These are phyloP conservation scores for Papiliotrema flavescens DNA, from an alignment of 1,284 basidiomycete species.

Conservation along the genomic window DNA sequence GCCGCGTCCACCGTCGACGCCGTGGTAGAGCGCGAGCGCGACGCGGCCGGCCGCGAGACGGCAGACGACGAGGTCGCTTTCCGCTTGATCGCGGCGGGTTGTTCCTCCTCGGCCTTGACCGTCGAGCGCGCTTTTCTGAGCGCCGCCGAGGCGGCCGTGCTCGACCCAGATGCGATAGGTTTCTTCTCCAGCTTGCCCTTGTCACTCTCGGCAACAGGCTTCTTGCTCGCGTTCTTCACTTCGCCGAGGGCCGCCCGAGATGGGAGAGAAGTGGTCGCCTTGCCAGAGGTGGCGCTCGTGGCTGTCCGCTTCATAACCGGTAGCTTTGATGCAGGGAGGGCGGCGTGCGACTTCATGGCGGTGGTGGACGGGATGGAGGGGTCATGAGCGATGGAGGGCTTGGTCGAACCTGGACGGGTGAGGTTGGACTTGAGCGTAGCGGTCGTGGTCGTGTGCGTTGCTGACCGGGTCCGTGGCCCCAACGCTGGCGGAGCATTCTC, in stretches of 20 bases:
- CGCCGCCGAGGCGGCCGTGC: neutral
- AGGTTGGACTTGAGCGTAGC: slow-evolving; percentile 8
- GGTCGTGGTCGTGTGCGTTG: slow-evolving; percentile 5
- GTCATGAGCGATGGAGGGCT: slow-evolving; percentile 4
- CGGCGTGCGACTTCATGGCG: slow-evolving; percentile 9
- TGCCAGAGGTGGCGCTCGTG: slow-evolving; percentile 12
- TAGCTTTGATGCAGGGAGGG: slow-evolving; percentile 12
- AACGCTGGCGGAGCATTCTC: slow-evolving; percentile 42
- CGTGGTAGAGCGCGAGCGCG: slow-evolving; percentile 21
- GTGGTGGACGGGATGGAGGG: slow-evolving; percentile 2
- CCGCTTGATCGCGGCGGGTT: slow-evolving; percentile 23
- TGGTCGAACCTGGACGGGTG: neutral
- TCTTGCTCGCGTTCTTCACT: slow-evolving; percentile 34
- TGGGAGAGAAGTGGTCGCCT: slow-evolving; percentile 16
- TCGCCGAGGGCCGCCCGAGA: slow-evolving; percentile 43
- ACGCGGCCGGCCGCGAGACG: slow-evolving; percentile 10
- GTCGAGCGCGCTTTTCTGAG: slow-evolving; percentile 3
- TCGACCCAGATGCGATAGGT: slow-evolving; percentile 6
- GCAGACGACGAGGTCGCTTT: slow-evolving; percentile 13
- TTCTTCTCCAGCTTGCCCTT: slow-evolving; percentile 23
- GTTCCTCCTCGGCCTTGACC: slow-evolving; percentile 11
- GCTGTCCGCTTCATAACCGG: slow-evolving; percentile 37
- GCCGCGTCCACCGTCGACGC: slow-evolving; percentile 10
- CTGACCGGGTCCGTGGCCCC: slow-evolving; percentile 19
- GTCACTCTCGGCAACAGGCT: slow-evolving; percentile 2